Percentiles rank a stretch among this genome's conserved stretches.
Conservation (phyloP, 2,329 filamentous ascomycete species). For the Apiospora rasikravindrae region DNA sequence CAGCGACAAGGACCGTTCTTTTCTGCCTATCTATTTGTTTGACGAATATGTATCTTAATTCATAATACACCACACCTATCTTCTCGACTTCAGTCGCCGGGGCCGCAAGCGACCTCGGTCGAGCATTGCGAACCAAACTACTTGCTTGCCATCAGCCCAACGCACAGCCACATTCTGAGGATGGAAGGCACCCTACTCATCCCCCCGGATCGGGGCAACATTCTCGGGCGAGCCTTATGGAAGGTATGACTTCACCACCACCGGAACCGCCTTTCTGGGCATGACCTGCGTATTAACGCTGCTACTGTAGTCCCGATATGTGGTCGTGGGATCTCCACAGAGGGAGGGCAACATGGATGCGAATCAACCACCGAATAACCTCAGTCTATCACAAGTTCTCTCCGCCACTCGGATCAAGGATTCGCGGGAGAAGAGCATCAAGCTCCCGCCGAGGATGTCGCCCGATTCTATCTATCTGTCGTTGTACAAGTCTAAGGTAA, state of each 20-base stretch:
- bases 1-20: not conserved
- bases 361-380: slow-evolving; percentile 31
- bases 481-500: slow-evolving; percentile 63
- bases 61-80: slow-evolving; percentile 9
- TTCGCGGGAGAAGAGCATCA: slow-evolving; percentile 44
- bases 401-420: slow-evolving; percentile 46
- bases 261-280: slow-evolving; percentile 20
- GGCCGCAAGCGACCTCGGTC: slow-evolving; percentile 12
- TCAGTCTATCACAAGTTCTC: slow-evolving; percentile 46
- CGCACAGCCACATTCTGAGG: not conserved
- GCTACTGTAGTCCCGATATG: slow-evolving; percentile 58
- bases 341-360: slow-evolving; percentile 35
- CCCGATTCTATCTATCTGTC: slow-evolving; percentile 55
- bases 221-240: slow-evolving; percentile 58
- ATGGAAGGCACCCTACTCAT: slow-evolving; percentile 58
- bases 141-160: not conserved
- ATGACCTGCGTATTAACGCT: slow-evolving; percentile 23
- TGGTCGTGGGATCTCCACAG: slow-evolving; percentile 55
- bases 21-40: not conserved
- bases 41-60: slow-evolving; percentile 13
- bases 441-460: slow-evolving; percentile 39
- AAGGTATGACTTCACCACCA: slow-evolving; percentile 47
- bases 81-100: slow-evolving; percentile 8
- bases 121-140: not conserved
- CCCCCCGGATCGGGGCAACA: slow-evolving; percentile 57